These are phyloP conservation scores for Pluteus cervinus DNA, from an alignment of 768 basidiomycete species.

Conservation along the genomic window DNA sequence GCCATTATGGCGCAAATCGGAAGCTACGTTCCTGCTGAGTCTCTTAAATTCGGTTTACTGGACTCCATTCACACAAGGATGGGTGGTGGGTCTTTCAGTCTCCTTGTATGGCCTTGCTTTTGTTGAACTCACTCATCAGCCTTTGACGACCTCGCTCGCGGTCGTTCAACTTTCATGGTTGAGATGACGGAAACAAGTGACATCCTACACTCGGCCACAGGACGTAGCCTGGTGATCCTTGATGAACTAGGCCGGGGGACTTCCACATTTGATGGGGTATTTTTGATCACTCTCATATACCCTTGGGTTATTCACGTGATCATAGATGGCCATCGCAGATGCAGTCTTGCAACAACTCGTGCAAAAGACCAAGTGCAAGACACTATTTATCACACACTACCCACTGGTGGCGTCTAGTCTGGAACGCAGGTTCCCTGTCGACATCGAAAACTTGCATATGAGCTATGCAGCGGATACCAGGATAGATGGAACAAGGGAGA, in stretches of 20 bases:
- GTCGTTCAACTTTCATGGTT: constrained; percentile 95
- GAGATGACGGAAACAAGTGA: constrained; percentile 94
- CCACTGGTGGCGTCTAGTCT: constrained; percentile 73
- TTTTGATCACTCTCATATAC: constrained; percentile 11
- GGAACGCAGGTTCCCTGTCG: constrained; percentile 48
- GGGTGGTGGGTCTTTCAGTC: constrained; percentile 53
- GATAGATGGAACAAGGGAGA: constrained; percentile 68
- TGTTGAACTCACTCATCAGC: constrained; percentile 36
- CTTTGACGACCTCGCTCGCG: constrained; percentile 79
- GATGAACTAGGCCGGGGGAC: constrained; percentile 92
- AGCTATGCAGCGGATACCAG: constrained; percentile 65
- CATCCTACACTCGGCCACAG: constrained; percentile 72
- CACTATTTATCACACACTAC: constrained; percentile 94
- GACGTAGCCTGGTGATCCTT: constrained; percentile 77
- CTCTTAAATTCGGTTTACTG: constrained; percentile 69
- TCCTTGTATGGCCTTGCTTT: constrained; percentile 2
- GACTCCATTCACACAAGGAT: constrained; percentile 86
- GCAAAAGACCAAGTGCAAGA: constrained; percentile 53
- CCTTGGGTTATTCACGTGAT: constrained; percentile 1
- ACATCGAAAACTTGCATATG: constrained; percentile 83
- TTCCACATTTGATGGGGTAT: constrained; percentile 83
- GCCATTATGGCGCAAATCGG: constrained; percentile 89
- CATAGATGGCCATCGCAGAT: constrained; percentile 80
- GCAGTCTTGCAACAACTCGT: constrained; percentile 75
- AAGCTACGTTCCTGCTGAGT: constrained; percentile 80